Evolutionary conservation across 192 early-diverging fungal genomes (phyloP).

Genomic region (Thoreauomyces humboldtii): DNA sequence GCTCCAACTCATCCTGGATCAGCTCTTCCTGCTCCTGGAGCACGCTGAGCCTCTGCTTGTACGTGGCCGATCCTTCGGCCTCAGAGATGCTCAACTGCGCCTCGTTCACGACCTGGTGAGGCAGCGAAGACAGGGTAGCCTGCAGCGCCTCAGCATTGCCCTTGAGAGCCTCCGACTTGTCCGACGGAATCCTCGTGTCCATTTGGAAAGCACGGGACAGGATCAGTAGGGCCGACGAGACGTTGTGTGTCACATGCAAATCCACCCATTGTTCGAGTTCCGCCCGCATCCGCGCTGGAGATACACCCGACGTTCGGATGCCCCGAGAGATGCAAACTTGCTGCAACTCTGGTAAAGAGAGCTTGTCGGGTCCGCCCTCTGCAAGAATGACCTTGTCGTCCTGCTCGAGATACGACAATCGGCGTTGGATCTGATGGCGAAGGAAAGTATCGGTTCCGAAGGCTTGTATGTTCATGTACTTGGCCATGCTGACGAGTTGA

Average conservation of each 20-base stretch:
- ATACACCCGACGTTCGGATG: conserved; percentile 83
- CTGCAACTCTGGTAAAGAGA: conserved; percentile 87
- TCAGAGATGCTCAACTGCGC: conserved; percentile 86
- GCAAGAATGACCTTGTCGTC: conserved; percentile 78
- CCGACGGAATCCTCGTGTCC: conserved; percentile 44
- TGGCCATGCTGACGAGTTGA: conserved; percentile 91
- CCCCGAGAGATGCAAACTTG: conserved; percentile 85
- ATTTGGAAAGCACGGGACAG: conserved; percentile 81
- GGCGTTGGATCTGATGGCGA: conserved; percentile 85
- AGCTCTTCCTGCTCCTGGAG: conserved; percentile 95
- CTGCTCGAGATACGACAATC: conserved; percentile 78
- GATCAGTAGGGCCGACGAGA: conserved; percentile 87
- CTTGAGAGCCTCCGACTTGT: conserved; percentile 40
- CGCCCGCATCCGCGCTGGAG: conserved; percentile 81
- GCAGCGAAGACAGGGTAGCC: conserved; percentile 86
- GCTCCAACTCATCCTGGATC: conserved; percentile 90
- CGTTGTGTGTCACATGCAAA: conserved; percentile 85
- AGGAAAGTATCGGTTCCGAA: conserved; percentile 98
- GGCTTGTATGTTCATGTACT: conserved; percentile 93
- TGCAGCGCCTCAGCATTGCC: conserved; percentile 78
- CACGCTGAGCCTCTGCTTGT: conserved; percentile 90
- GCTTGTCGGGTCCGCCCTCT: conserved; percentile 81
- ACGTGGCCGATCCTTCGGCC: conserved; percentile 82
- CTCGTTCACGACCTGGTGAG: conserved; percentile 85
- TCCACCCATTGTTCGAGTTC: conserved; percentile 94